Base-by-base conservation (phyloP, 352 stramenopile genomes). In the Globisporangium camurandrum region DNA sequence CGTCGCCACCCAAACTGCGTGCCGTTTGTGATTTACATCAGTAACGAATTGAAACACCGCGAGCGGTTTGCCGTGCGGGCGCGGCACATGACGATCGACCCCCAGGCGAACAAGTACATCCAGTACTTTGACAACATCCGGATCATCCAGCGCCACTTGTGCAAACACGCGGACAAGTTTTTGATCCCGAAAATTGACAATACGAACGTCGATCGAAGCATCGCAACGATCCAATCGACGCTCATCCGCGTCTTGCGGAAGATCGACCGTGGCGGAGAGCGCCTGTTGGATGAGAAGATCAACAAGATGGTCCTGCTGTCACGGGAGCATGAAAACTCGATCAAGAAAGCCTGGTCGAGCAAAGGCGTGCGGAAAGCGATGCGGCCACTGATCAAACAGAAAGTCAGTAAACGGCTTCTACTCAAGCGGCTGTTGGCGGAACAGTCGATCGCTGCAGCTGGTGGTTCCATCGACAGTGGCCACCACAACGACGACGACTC, bases 81-180 rank as follows among this genome's bases (percentile, higher is more conserved):
- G 27, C 71, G 81, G 1, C 80, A 94, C 69, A 94, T 94, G 83
- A 94, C 83, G 38, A 86, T 94, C 46, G 78, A 92, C 49, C 83
- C 83, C 12, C 78, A 92, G 56, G 77, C 86, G 48, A 94, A 94
- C 67, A 94, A 94, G 63, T 94, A 94, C 62, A 94, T 94, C 56
- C 88, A 92, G 53, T 85, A 91, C 62, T 94, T 94, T 56, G 83
- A 92, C 61, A 94, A 94, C 54, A 94, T 94, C 54, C 80, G 81
- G 59, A 85, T 89, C 56, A 94, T 94, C 56, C 83, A 94, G 67
- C 74, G 75, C 31, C 76, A 92, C 56, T 59, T 91, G 22, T 88
- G 78, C 59, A 94, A 94, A 59, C 67, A 91, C 49, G 83, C 80
- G 17, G 80, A 94, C 57, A 77, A 83, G 40, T 85, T 60, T 43